Evolutionary conservation across 2,329 filamentous ascomycete species (phyloP), one percentile per base, ranked within the genome.

Genomic region (Cladorrhinum sp.): DNA sequence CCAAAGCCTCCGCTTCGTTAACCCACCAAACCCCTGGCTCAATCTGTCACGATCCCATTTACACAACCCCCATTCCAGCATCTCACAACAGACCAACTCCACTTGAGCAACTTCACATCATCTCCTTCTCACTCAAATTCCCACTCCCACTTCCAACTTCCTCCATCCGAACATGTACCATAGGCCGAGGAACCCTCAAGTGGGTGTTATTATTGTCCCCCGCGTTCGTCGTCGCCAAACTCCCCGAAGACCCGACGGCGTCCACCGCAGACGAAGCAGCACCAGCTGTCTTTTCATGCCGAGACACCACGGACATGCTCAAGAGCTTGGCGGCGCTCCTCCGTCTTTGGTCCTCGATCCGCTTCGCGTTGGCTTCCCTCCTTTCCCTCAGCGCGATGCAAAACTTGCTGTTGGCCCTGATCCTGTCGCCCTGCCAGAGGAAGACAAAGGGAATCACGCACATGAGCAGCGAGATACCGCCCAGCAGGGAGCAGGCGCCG

Each of bases 341-440:
- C 12, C 36, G 60, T 24, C 69, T 69, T 64, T 76, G 70, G 51
- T 76, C 75, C 41, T 78, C 75, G 8, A 74, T 72, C 58, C 69
- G 75, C 12, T 71, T 70, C 57, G 74, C 70, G 73, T 80, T 72
- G 64, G 81, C 78, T 25, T 77, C 76, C 66, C 81, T 85, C 60
- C 76, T 73, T 70, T 81, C 73, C 57, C 76, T 76, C 58, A 90
- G 70, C 51, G 83, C 83, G 66, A 84, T 82, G 66, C 86, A 90
- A 66, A 89, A 90, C 61, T 76, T 80, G 55, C 81, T 85, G 10
- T 79, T 79, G 23, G 77, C 78, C 23, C 86, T 78, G 49, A 90
- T 83, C 38, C 67, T 71, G 48, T 80, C 77, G 1, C 81, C 81
- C 64, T 83, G 80, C 78, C 80, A 82, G 52, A 84, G 77, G 58